Conservation (phyloP, 306 rosid species). For the Trifolium dubium region DNA sequence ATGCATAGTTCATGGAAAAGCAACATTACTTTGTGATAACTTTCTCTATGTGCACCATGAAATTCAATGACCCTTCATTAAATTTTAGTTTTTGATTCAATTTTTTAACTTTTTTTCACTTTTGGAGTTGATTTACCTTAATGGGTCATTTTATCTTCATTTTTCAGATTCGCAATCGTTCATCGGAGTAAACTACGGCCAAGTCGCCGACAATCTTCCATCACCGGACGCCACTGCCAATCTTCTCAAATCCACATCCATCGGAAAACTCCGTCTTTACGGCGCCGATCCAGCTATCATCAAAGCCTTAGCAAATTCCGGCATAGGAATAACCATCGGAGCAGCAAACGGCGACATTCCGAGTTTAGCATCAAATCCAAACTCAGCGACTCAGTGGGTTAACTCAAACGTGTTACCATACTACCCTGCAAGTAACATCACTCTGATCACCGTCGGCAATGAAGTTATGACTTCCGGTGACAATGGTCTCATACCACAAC, state of each 20-base stretch:
- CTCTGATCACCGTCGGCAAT: constrained; percentile 76
- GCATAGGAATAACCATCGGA: constrained; percentile 66
- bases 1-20: constrained; percentile 6
- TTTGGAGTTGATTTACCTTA: background rate
- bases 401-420: constrained; percentile 67
- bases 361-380: constrained; percentile 64
- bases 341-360: constrained; percentile 75
- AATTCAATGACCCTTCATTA: constrained; percentile 3
- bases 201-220: constrained; percentile 76
- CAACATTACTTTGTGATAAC: constrained; percentile 29
- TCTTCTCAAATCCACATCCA: constrained; percentile 72
- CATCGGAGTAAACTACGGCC: constrained; percentile 87
- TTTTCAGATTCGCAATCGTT: constrained; percentile 79
- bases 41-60: background rate
- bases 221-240: constrained; percentile 58
- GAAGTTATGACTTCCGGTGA: constrained; percentile 71
- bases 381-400: constrained; percentile 74
- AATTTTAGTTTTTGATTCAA: constrained; percentile 13
- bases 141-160: background rate
- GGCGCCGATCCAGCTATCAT: constrained; percentile 71
- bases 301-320: constrained; percentile 68
- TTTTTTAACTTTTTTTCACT: background rate
- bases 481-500: constrained; percentile 56
- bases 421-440: constrained; percentile 72
- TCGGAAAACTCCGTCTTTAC: constrained; percentile 68